Evolutionary conservation across 2,329 filamentous ascomycete genomes (phyloP).

Genomic region (Hypoxylon sp.): DNA sequence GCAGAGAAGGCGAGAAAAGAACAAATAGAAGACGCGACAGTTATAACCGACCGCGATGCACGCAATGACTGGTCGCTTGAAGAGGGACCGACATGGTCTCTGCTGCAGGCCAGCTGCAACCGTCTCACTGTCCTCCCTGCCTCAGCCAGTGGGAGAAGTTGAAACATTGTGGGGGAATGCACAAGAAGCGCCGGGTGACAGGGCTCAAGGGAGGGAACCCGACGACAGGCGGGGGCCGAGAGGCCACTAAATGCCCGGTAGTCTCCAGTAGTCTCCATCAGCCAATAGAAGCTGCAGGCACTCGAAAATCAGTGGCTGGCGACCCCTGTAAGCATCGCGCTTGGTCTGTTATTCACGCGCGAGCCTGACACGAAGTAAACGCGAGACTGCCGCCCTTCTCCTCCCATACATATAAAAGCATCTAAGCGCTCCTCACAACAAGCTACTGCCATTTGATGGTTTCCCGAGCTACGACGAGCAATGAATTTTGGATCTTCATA

Average conservation of each 20-base stretch:
- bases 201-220: slow-evolving; percentile 29
- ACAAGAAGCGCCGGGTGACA: slow-evolving; percentile 45
- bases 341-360: slow-evolving; percentile 45
- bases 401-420: slow-evolving; percentile 50
- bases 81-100: slow-evolving; percentile 48
- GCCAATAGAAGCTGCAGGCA: slow-evolving; percentile 49
- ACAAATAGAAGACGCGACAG: slow-evolving; percentile 52
- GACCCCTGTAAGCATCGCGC: slow-evolving; percentile 40
- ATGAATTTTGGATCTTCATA: slow-evolving; percentile 15
- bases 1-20: slow-evolving; percentile 44
- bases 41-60: slow-evolving; percentile 51
- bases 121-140: slow-evolving; percentile 50
- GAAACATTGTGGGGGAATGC: slow-evolving; percentile 48
- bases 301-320: slow-evolving; percentile 48
- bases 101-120: slow-evolving; percentile 49
- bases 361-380: slow-evolving; percentile 54
- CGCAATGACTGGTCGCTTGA: slow-evolving; percentile 53
- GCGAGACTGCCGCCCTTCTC: slow-evolving; percentile 47
- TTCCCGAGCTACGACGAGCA: slow-evolving; percentile 27
- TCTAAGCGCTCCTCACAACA: slow-evolving; percentile 44
- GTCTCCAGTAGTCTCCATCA: background rate
- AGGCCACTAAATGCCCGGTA: slow-evolving; percentile 33
- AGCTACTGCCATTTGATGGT: slow-evolving; percentile 10
- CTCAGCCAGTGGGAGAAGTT: slow-evolving; percentile 51
- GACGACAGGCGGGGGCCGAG: slow-evolving; percentile 41